Percentiles rank a stretch among this genome's conserved stretches.
Evolutionary conservation across 495 filamentous ascomycete genomes (phyloP).

Genomic region (Penicillium subrubescens): DNA sequence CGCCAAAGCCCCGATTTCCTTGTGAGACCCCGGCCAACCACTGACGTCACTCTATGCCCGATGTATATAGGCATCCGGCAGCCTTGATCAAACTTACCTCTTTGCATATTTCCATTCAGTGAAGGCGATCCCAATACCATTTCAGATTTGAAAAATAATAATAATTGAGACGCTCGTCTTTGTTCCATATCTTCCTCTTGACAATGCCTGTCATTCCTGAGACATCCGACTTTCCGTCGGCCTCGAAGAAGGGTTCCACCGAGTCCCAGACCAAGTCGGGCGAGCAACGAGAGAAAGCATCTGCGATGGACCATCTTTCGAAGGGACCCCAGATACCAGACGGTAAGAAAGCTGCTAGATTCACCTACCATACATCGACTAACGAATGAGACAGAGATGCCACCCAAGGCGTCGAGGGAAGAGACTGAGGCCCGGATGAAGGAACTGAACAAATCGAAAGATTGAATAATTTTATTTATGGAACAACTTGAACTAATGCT

Average conservation of each 20-base stretch:
- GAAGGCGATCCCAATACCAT: neutral
- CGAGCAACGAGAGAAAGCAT: slow-evolving; percentile 36
- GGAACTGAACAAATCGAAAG: slow-evolving; percentile 61
- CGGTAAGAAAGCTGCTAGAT: slow-evolving; percentile 30
- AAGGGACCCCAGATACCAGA: slow-evolving; percentile 52
- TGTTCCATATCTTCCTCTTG: neutral
- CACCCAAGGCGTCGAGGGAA: slow-evolving; percentile 62
- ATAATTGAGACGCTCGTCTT: neutral
- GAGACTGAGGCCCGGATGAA: slow-evolving; percentile 65
- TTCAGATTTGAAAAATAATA: neutral
- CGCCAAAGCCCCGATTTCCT: neutral
- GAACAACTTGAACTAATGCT: neutral
- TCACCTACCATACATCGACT: neutral
- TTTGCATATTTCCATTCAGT: neutral
- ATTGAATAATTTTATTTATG: neutral
- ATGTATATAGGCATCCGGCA: slow-evolving; percentile 7
- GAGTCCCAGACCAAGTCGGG: slow-evolving; percentile 23
- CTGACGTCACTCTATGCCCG: slow-evolving; percentile 30
- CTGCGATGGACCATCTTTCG: slow-evolving; percentile 37
- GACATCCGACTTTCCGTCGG: slow-evolving; percentile 26
- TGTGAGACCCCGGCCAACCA: slow-evolving; percentile 7
- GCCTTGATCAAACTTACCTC: neutral
- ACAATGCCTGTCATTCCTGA: slow-evolving; percentile 45
- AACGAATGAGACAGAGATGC: slow-evolving; percentile 44
- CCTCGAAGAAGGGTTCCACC: slow-evolving; percentile 25